Base-by-base conservation (phyloP, 2,329 filamentous ascomycete genomes). In the Colletotrichum sp. region DNA sequence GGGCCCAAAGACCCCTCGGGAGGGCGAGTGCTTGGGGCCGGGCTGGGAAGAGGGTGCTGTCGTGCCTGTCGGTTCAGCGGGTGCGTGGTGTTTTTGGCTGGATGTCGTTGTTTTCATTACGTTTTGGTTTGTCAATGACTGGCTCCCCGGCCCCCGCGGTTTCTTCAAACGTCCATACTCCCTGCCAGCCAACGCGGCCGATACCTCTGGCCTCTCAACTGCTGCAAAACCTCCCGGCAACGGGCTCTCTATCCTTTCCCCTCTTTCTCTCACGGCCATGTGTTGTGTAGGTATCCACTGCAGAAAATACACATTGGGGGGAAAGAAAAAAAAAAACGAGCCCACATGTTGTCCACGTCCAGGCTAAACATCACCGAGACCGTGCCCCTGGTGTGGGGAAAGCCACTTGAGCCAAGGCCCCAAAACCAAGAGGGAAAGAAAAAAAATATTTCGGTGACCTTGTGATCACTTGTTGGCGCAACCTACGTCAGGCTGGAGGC, bases 41-140 rank as follows among this genome's bases (percentile, higher is more conserved):
- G 55, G 15, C 55, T 59, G 22, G 8, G 55, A n/a, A 16, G 27
- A 25, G 36, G 22, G 52, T 34, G 32, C 61, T 32, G 69, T 68
- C 36, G 63, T 55, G 57, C 73, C 44, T 49, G 70, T 66, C 69
- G 70, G 63, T 66, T 66, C 27, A 25, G 57, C 57, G 36, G 27
- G 49, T 63, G 64, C 70, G 62, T 71, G 72, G 69, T 76, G 73
- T 44, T 72, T 76, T 76, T 71, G 39, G 70, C 69, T 72, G 69
- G 73, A 64, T 69, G 63, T 76, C 62, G 57, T 73, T 59, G 63
- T 78, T 78, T 78, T 70, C 71, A 78, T 78, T 78, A 78, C 77
- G 77, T 78, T 70, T 71, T 71, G 34, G 69, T 78, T 77, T 67
- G 68, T 55, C n/a, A 78, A 77, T 66, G 68, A 63, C 65, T 62